Conservation (phyloP, 805 yeast genomes). For the Saccharomycopsis sp. region DNA sequence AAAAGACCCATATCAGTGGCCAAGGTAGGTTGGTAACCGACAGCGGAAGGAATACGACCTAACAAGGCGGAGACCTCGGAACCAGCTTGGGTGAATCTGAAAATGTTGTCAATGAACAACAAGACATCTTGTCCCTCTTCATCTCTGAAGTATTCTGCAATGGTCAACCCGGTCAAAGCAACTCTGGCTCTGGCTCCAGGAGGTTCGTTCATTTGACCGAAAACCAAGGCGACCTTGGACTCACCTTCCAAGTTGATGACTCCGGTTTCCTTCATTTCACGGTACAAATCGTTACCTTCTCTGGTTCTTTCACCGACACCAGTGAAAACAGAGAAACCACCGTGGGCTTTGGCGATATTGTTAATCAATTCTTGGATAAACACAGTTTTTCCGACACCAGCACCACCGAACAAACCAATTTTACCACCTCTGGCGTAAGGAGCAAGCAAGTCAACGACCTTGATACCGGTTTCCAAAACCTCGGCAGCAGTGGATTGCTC, state of each 20-base stretch:
- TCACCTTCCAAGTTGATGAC: conserved; percentile 99
- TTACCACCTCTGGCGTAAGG: conserved; percentile 99
- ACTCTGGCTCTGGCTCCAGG: conserved; percentile 99
- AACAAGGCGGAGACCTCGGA: conserved; percentile 99
- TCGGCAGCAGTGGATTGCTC: conserved; percentile 98
- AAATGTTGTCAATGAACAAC: conserved; percentile 98
- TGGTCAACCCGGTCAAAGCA: conserved; percentile 98
- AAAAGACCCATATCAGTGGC: conserved; percentile 99
- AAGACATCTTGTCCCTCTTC: conserved; percentile 99
- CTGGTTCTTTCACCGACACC: conserved; percentile 99
- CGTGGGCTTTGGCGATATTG: conserved; percentile 99
- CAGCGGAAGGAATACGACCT: conserved; percentile 99
- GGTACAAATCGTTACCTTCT: conserved; percentile 99
- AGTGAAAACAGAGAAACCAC: conserved; percentile 99
- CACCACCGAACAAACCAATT: conserved; percentile 99
- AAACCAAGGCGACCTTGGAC: conserved; percentile 97
- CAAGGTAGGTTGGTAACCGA: conserved; percentile 99
- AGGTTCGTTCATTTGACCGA: conserved; percentile 99
- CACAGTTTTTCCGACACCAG: conserved; percentile 99
- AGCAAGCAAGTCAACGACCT: conserved; percentile 98
- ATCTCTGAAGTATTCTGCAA: conserved; percentile 99
- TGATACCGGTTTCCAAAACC: conserved; percentile 98
- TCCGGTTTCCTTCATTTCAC: conserved; percentile 99
- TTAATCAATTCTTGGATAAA: conserved; percentile 99
- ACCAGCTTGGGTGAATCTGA: conserved; percentile 99